Conservation (phyloP, 2,329 filamentous ascomycete genomes). For the Aspergillus brasiliensis region DNA sequence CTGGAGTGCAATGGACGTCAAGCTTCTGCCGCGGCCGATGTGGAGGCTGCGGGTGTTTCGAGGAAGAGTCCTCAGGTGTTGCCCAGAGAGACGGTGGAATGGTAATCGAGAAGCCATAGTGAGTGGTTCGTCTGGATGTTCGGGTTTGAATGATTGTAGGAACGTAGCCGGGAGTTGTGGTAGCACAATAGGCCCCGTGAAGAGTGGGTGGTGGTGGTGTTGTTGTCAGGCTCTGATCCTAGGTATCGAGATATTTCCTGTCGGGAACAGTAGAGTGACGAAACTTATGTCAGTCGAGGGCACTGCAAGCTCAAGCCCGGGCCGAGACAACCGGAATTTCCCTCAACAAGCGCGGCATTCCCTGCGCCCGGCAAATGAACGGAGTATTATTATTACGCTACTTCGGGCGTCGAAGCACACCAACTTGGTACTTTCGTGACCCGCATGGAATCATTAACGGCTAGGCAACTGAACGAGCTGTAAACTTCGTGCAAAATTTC, state of each 20-base stretch:
- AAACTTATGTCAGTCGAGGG: conserved; percentile 18
- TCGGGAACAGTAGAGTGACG: conserved; percentile 15
- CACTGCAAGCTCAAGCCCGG: conserved; percentile 23
- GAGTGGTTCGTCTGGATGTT: conserved; percentile 1
- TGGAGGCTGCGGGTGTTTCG: conserved; percentile 27
- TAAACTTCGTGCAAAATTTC: not conserved
- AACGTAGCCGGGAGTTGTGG: not conserved
- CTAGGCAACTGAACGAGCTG: not conserved
- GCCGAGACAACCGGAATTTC: conserved; percentile 35
- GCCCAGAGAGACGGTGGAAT: conserved; percentile 36
- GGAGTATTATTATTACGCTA: conserved; percentile 40
- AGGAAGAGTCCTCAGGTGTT: conserved; percentile 33
- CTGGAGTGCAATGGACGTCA: conserved; percentile 28
- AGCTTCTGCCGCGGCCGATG: conserved; percentile 25
- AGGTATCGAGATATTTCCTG: not conserved
- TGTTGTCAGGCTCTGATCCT: not conserved
- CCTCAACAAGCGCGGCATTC: conserved; percentile 20
- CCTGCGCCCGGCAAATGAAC: conserved; percentile 28
- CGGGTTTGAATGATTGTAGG: not conserved
- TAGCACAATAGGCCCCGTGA: not conserved
- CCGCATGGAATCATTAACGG: not conserved
- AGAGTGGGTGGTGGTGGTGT: not conserved
- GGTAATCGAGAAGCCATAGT: conserved; percentile 45
- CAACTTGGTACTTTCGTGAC: conserved; percentile 25
- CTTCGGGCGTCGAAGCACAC: conserved; percentile 22